A percentile compares a stretch with the other conserved stretches of the same genome.
phyloP scores from a whole-genome alignment of 148 eudicot genomes.

The Amaranthus cruentus region DNA sequence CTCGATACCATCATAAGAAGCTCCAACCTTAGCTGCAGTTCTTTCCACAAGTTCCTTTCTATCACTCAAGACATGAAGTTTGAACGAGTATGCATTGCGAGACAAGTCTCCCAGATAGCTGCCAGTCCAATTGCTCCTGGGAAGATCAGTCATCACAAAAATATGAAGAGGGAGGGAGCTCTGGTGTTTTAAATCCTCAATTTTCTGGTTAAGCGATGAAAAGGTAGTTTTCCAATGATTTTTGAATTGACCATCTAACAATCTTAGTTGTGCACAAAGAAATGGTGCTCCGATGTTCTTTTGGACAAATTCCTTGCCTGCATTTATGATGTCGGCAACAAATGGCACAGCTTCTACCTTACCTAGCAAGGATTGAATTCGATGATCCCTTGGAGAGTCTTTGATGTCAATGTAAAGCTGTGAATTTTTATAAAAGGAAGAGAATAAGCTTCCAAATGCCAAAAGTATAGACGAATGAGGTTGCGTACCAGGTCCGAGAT shows the following conservation, averaged over 20 bases:
- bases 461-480: constrained; percentile 53
- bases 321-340: constrained; percentile 49
- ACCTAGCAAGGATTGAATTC: constrained; percentile 51
- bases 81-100: constrained; percentile 21
- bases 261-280: constrained; percentile 44
- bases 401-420: constrained; percentile 69
- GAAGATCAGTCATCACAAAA: constrained; percentile 52
- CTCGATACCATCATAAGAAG: constrained; percentile 13
- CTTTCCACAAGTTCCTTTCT: constrained; percentile 22
- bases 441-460: constrained; percentile 86
- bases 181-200: constrained; percentile 26
- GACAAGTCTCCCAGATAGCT: constrained; percentile 35
- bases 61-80: constrained; percentile 32
- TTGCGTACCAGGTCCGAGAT: constrained; percentile 70
- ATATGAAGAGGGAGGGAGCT: constrained; percentile 33
- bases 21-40: constrained; percentile 31
- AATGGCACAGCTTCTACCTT: constrained; percentile 63
- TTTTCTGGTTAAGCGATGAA: constrained; percentile 29
- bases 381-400: constrained; percentile 48
- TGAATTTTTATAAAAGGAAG: constrained; percentile 69
- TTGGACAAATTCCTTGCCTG: constrained; percentile 51
- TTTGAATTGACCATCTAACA: constrained; percentile 48
- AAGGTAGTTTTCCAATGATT: constrained; percentile 46
- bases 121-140: constrained; percentile 33
- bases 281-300: constrained; percentile 42